A percentile compares a stretch with the other conserved stretches of the same genome.
Evolutionary conservation across 495 filamentous ascomycete species (phyloP).

Genomic region (Lentithecium fluviatile): DNA sequence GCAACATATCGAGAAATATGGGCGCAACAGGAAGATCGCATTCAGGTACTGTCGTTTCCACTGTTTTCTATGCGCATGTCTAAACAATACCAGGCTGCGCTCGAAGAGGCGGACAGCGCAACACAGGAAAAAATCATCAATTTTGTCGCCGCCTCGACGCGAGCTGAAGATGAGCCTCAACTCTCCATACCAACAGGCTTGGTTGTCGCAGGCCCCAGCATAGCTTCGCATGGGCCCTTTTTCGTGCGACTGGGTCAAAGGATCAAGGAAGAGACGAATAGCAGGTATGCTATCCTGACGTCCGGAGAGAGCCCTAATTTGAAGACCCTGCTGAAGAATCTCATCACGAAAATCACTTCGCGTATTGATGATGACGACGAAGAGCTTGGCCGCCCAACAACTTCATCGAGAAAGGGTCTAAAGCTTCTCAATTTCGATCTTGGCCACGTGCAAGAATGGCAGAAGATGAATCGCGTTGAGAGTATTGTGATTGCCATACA

Average conservation of each 20-base stretch:
- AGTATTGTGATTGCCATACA: constrained; percentile 76
- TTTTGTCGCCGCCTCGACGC: constrained; percentile 53
- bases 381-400: constrained; percentile 5
- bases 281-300: constrained; percentile 63
- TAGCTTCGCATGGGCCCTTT: constrained; percentile 71
- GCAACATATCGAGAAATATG: constrained; percentile 65
- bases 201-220: constrained; percentile 82
- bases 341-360: constrained; percentile 71
- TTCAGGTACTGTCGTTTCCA: constrained; percentile 54
- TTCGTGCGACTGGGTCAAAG: constrained; percentile 65
- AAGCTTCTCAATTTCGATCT: constrained; percentile 89
- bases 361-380: constrained; percentile 53
- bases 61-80: not conserved
- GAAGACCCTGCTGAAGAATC: constrained; percentile 76
- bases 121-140: constrained; percentile 62
- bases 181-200: constrained; percentile 71
- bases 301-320: constrained; percentile 79
- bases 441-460: constrained; percentile 69
- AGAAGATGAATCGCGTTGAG: constrained; percentile 54
- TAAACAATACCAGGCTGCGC: constrained; percentile 51
- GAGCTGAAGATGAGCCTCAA: constrained; percentile 42
- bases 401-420: constrained; percentile 51
- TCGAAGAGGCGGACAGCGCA: constrained; percentile 61
- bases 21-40: constrained; percentile 63
- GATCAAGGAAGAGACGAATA: constrained; percentile 49